Evolutionary conservation across 73 alveolate genomes (phyloP).

Genomic region (Paramecium caudatum): DNA sequence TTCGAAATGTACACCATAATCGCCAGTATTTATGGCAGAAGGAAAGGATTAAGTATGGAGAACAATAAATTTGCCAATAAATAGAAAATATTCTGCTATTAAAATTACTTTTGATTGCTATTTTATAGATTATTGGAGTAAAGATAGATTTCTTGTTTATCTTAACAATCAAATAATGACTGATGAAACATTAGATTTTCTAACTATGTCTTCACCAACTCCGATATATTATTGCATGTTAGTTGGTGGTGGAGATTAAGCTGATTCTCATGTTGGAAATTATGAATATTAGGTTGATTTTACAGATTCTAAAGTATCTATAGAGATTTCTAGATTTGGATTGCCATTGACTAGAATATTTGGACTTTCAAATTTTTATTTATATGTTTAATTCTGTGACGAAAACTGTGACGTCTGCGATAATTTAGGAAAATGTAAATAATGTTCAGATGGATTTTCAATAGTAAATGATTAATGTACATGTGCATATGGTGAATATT

Average conservation of each 20-base stretch:
- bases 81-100: background rate
- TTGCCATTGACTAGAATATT: conserved; percentile 33
- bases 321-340: conserved; percentile 9
- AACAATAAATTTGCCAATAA: background rate
- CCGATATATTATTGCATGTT: no score
- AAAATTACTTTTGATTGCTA: background rate
- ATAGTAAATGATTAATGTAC: no score
- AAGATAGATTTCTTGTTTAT: background rate
- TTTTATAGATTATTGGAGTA: background rate
- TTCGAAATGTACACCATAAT: background rate
- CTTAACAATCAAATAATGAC: background rate
- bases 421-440: background rate
- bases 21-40: background rate
- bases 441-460: background rate
- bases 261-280: background rate
- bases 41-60: conserved; percentile 45
- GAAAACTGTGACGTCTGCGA: conserved; percentile 27
- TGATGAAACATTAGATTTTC: background rate
- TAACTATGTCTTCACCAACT: no score
- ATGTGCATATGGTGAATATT: no score
- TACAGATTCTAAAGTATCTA: background rate
- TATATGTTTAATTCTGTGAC: conserved; percentile 40
- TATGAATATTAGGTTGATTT: background rate
- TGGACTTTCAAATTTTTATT: conserved; percentile 20
- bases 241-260: background rate